Evolutionary conservation across 495 filamentous ascomycete genomes (phyloP).

Genomic region (Letharia lupina): DNA sequence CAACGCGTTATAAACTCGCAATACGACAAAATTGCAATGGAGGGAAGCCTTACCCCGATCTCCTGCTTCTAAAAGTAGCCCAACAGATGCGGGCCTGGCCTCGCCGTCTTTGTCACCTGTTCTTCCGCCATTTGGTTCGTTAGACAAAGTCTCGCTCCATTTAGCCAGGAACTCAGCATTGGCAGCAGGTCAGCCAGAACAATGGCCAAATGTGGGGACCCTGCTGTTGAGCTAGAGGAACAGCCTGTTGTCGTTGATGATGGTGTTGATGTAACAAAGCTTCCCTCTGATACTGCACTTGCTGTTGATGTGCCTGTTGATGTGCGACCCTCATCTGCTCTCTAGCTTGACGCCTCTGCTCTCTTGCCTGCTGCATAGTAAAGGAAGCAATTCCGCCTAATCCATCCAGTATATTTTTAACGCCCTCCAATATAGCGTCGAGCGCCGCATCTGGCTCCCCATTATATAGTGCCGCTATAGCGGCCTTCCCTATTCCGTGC

Average conservation of each 20-base stretch:
- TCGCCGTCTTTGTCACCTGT: too few species aligned
- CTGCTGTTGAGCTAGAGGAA: background rate
- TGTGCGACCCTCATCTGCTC: background rate
- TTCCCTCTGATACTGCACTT: background rate
- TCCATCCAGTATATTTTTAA: background rate
- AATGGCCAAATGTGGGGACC: background rate
- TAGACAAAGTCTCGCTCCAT: too few species aligned
- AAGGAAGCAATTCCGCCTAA: background rate
- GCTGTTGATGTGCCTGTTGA: background rate
- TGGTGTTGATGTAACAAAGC: background rate
- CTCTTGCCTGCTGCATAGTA: slow-evolving; percentile 5
- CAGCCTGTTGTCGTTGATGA: background rate
- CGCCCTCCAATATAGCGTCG: background rate
- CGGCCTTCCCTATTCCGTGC: background rate
- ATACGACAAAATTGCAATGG: too few species aligned
- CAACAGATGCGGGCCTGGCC: too few species aligned
- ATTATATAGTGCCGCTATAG: background rate
- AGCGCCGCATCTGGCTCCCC: background rate
- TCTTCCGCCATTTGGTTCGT: too few species aligned
- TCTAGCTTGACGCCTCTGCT: background rate
- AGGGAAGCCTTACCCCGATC: too few species aligned
- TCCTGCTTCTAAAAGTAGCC: too few species aligned
- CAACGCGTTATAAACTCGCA: too few species aligned
- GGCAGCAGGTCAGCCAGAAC: slow-evolving; percentile 3
- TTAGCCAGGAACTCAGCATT: slow-evolving; percentile 76